A percentile compares a stretch with the other conserved stretches of the same genome.
Conservation (phyloP, 345 rosid species). For the Laguncularia racemosa region DNA sequence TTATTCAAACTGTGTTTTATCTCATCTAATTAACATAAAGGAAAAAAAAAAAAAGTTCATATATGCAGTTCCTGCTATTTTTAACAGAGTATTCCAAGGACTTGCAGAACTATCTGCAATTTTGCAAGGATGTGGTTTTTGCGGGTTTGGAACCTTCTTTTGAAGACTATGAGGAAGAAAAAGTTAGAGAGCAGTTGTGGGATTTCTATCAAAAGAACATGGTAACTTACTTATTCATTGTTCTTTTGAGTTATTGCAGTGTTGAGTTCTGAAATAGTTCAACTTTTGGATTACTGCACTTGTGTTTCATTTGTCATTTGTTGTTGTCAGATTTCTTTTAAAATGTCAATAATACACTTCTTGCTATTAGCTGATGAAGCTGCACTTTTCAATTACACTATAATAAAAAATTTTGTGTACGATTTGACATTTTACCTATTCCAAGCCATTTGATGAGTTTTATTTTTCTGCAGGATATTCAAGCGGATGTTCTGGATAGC, state of each 20-base stretch:
- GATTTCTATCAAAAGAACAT: constrained; percentile 34
- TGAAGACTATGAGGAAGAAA: constrained; percentile 30
- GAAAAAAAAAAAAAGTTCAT: neutral
- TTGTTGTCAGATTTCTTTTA: too few relatives aligned
- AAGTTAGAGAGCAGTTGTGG: constrained; percentile 38
- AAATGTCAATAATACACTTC: too few relatives aligned
- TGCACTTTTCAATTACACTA: too few relatives aligned
- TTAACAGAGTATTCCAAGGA: constrained; percentile 33
- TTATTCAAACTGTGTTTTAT: too few relatives aligned
- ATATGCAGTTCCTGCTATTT: constrained; percentile 3
- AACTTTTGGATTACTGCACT: neutral
- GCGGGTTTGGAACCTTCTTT: constrained; percentile 41
- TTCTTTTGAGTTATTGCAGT: neutral
- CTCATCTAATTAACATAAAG: too few relatives aligned
- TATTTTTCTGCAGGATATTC: neutral
- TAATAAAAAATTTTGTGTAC: too few relatives aligned
- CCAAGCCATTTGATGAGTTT: neutral
- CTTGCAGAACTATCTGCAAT: constrained; percentile 41
- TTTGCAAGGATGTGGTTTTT: constrained; percentile 54
- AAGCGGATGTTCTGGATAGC: neutral
- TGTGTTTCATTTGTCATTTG: neutral
- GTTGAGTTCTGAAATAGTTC: neutral
- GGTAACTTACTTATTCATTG: constrained; percentile 27
- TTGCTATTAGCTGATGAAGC: too few relatives aligned
- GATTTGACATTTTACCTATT: neutral